Conservation (phyloP, 192 early-diverging fungal genomes). For the Rhizoclosmatium sp. region DNA sequence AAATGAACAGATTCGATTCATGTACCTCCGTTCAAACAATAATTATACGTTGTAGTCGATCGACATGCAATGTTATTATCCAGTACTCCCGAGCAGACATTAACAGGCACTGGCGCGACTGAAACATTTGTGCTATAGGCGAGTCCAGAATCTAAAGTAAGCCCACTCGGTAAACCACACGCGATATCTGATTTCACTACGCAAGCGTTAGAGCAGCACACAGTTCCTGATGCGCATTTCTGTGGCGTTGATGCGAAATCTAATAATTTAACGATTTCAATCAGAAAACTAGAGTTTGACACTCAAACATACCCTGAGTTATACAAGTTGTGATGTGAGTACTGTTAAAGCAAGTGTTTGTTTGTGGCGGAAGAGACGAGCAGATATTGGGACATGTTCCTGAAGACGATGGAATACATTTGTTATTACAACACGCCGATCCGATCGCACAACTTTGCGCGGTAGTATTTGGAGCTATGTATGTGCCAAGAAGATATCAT, state of each 20-base stretch:
- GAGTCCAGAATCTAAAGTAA: not conserved
- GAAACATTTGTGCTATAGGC: not conserved
- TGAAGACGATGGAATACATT: conserved; percentile 11
- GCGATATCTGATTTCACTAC: conserved; percentile 22
- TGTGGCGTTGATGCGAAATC: conserved; percentile 6
- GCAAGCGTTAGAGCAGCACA: conserved; percentile 35
- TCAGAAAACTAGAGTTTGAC: not conserved
- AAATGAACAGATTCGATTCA: conserved; percentile 1
- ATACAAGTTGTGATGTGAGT: conserved; percentile 14
- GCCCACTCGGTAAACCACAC: not conserved
- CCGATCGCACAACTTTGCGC: conserved; percentile 36
- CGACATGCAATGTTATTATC: conserved; percentile 25
- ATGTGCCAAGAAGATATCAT: not conserved
- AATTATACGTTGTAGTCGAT: conserved; percentile 26
- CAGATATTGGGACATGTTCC: conserved; percentile 9
- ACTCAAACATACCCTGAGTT: not conserved
- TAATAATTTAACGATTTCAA: not conserved
- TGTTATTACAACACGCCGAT: conserved; percentile 29
- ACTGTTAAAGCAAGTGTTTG: not conserved
- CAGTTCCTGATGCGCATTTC: conserved; percentile 33
- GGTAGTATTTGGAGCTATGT: not conserved
- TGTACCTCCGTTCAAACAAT: conserved; percentile 17
- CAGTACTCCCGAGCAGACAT: conserved; percentile 6
- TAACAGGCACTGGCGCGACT: not conserved
- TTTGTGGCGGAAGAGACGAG: not conserved